Evolutionary conservation across 371 early-diverging fungal genomes (phyloP).

Genomic region (Haplosporangium sp.): DNA sequence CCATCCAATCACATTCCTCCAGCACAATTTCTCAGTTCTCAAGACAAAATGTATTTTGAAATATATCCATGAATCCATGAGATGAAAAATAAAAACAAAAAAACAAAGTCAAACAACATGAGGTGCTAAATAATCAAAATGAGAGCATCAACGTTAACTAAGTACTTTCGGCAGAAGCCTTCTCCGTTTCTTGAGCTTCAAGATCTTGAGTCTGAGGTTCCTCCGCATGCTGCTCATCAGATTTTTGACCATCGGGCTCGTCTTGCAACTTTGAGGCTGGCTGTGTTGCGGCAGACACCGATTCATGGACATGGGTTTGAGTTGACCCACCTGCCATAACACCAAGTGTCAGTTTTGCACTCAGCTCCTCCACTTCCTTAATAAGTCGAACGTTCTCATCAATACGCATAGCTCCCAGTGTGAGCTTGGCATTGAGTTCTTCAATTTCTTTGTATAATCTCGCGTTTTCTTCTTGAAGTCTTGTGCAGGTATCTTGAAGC

Average conservation of each 20-base stretch:
- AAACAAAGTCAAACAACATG: neutral
- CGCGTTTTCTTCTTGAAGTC: conserved; percentile 75
- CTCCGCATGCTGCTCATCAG: neutral
- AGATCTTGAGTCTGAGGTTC: neutral
- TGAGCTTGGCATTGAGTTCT: conserved; percentile 73
- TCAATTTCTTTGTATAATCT: conserved; percentile 72
- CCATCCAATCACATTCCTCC: conserved; percentile 7
- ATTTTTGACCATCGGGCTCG: neutral
- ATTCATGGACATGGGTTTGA: conserved; percentile 60
- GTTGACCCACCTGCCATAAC: conserved; percentile 65
- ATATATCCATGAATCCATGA: neutral
- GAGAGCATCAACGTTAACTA: neutral
- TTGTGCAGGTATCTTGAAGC: conserved; percentile 74
- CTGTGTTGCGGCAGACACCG: conserved; percentile 5
- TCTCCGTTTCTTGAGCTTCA: neutral
- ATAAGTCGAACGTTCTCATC: conserved; percentile 69
- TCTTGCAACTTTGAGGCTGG: conserved; percentile 16
- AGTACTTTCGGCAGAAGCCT: conserved; percentile 5
- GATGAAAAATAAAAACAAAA: neutral
- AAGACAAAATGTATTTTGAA: neutral
- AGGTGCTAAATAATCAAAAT: neutral
- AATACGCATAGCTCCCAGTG: conserved; percentile 70
- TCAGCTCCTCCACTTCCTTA: conserved; percentile 75
- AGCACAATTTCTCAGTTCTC: conserved; percentile 3
- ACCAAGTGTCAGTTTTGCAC: conserved; percentile 71